Percentiles rank a stretch among this genome's conserved stretches.
Conservation (phyloP, 208 protist species). For the Herpetomonas samuelpessoai region DNA sequence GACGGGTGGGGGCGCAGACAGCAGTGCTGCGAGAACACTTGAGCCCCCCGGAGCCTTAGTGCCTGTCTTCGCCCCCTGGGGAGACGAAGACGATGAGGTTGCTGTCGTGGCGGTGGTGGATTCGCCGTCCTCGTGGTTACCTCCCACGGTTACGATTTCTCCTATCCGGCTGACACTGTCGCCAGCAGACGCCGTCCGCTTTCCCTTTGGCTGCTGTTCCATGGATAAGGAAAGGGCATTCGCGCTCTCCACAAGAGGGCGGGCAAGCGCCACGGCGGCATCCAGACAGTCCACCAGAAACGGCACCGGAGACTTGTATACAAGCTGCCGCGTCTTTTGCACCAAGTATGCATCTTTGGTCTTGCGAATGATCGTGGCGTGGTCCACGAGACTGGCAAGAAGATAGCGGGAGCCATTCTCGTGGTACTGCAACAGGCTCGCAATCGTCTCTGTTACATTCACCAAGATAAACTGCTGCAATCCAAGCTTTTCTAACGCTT, state of each 20-base stretch:
- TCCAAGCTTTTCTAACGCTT: constrained; percentile 13
- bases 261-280: constrained; percentile 41
- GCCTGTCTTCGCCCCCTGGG: no score
- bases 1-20: background rate
- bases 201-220: no score
- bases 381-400: constrained; percentile 48
- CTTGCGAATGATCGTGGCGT: constrained; percentile 43
- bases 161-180: no score
- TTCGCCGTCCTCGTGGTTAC: no score
- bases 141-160: no score
- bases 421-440: constrained; percentile 74
- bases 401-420: constrained; percentile 41
- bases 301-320: constrained; percentile 16
- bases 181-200: no score
- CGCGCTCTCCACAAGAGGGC: constrained; percentile 36
- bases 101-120: no score
- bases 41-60: no score
- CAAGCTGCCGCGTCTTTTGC: constrained; percentile 14
- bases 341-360: constrained; percentile 37
- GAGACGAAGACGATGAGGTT: no score
- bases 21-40: background rate
- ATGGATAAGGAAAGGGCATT: constrained; percentile 17
- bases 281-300: constrained; percentile 70
- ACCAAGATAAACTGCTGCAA: constrained; percentile 41
- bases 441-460: constrained; percentile 67